Base-by-base conservation (phyloP, 305 asterid genomes). In the Caryopteris hybrid region DNA sequence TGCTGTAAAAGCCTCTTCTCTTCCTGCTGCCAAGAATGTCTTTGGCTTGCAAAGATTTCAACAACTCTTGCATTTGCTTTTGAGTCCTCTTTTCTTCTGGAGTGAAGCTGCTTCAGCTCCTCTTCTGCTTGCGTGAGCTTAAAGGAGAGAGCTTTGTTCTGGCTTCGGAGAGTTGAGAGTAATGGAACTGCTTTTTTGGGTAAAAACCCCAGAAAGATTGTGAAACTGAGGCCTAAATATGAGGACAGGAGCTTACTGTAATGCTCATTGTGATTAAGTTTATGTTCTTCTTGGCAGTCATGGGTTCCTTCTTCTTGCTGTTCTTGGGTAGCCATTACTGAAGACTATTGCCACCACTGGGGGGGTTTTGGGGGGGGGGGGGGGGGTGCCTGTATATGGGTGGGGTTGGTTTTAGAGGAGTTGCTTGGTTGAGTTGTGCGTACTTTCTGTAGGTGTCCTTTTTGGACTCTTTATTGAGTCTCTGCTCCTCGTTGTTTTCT, bases 61-160 rank as follows among this genome's bases (percentile, higher is more conserved):
- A 94, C 99, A 6, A 94, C 99, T 55, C 97, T 78, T 4, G 99
- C 99, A 74, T 94, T 94, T 3, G 99, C 99, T 55, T 91, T 94
- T 11, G 96, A 86, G 78, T 94, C 99, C 81, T 94, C 99, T 66
- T 91, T 94, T 43, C 99, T 74, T 10, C 99, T 46, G 0, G 88
- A 86, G 48, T 69, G 83, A 1, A 91, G 87, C 86, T 87, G 90
- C 18, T 67, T 78, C 0, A 94, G 81, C 86, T 94, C 86, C 52
- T 94, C 98, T 83, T 94, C 92, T 2, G 97, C 90, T 22, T 83
- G 88, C 65, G 38, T 62, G 1, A 94, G 93, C 87, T 81, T 81
- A 25, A 69, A 73, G 76, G 80, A 47, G 42, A 94, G 88, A 68
- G 82, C 81, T 76, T 85, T 77, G 84, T 89, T 88, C 50, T 72